Evolutionary conservation across 2,329 filamentous ascomycete genomes (phyloP).

Genomic region (Achaetomium macrosporum): DNA sequence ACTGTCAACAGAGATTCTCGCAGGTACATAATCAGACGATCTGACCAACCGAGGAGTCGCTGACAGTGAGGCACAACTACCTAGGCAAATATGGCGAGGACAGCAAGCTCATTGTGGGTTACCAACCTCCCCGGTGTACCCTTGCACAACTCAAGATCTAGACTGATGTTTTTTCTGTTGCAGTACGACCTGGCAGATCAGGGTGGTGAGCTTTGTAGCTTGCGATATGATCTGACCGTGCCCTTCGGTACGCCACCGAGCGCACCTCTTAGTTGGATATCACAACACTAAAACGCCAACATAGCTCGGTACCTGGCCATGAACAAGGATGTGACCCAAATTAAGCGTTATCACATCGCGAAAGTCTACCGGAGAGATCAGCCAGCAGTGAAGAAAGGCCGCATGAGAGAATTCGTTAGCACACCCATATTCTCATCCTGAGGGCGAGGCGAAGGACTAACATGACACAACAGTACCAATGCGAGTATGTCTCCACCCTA

Average conservation of each 20-base stretch:
- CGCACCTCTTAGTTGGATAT: not conserved
- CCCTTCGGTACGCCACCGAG: constrained; percentile 21
- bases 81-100: constrained; percentile 78
- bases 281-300: not conserved
- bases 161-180: constrained; percentile 11
- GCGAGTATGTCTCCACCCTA: constrained; percentile 47
- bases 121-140: not conserved
- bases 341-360: constrained; percentile 93
- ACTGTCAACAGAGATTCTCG: constrained; percentile 22
- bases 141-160: not conserved
- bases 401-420: constrained; percentile 65
- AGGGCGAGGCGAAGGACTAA: constrained; percentile 2
- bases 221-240: constrained; percentile 64
- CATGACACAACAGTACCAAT: constrained; percentile 59
- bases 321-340: constrained; percentile 74
- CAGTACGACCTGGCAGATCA: constrained; percentile 75
- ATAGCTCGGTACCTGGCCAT: constrained; percentile 81
- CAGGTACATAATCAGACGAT: constrained; percentile 11
- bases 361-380: constrained; percentile 83
- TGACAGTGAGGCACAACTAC: constrained; percentile 31
- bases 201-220: constrained; percentile 73
- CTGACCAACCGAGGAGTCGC: not conserved
- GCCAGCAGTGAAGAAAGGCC: constrained; percentile 81
- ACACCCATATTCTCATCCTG: not conserved
- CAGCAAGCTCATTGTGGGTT: constrained; percentile 46